Evolutionary conservation across 139 green algal species (phyloP), one percentile per base, ranked within the genome.

Genomic region (Chara braunii): DNA sequence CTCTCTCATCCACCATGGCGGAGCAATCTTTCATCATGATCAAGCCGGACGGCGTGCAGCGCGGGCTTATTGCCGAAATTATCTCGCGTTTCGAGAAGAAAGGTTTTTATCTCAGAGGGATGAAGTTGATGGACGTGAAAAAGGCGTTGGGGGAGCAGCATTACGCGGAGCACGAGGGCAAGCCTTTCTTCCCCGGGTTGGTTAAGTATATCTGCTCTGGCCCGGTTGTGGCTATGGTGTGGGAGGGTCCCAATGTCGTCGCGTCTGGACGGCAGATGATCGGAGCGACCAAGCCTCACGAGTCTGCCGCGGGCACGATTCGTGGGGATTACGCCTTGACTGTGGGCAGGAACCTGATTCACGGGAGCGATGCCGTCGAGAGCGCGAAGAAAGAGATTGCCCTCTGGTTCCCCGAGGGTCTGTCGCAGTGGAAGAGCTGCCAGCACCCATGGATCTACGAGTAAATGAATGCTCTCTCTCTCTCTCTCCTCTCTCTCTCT

Each of bases 221-320:
- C 12, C 93, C 93, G 9, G 93, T 99, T n/a, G 88, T 98, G 0
- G 84, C 79, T 70, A 99, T 99, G 90, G 90, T 95, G 31, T 96
- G 88, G 92, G 89, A 98, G 78, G 92, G 92, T 58, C 79, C 91
- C 40, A 90, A 87, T 34, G 92, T 98, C 0, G 88, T 99, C 23
- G 86, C 85, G 43, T 86, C 80, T 11, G 91, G 86, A 0, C 79
- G 93, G 50, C 94, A 92, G 78, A 76, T 97, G 55, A 92, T 96
- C 60, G 87, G 68, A 28, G 68, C 61, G 22, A 99, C 93, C 62
- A 97, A 97, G 81, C 93, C 93, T 1, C 71, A 95, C 32, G 84
- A 84, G 32, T 80, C 88, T 11, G 91, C 90, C 71, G 88, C 93
- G 35, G 93, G 93, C 54, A 97, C 93, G 62, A 97, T 99, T 65